Evolutionary conservation across 148 eudicot genomes (phyloP).

Genomic region (Fagopyrum esculentum): DNA sequence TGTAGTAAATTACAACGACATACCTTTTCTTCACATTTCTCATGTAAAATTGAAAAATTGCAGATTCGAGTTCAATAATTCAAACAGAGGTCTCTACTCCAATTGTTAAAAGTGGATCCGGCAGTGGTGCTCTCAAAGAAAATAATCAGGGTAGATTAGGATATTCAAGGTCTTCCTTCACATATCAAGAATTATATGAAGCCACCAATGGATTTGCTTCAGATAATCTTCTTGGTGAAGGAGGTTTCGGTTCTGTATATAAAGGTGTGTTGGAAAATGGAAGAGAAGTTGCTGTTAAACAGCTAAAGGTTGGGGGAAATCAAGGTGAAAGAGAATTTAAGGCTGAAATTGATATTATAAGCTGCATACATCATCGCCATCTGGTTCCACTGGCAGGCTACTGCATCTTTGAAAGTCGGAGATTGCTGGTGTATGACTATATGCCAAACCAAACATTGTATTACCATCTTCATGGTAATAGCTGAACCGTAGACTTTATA

Average conservation of each 20-base stretch:
- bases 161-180: slow-evolving; percentile 52
- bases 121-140: slow-evolving; percentile 23
- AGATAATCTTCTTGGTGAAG: slow-evolving; percentile 60
- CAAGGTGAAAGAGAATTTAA: slow-evolving; percentile 68
- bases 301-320: slow-evolving; percentile 51
- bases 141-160: slow-evolving; percentile 39
- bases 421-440: slow-evolving; percentile 69
- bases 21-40: background rate
- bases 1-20: background rate
- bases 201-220: slow-evolving; percentile 56
- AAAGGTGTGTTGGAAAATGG: slow-evolving; percentile 59
- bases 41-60: slow-evolving; percentile 2
- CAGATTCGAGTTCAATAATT: slow-evolving; percentile 35
- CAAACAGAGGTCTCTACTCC: slow-evolving; percentile 31
- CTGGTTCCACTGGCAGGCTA: slow-evolving; percentile 75
- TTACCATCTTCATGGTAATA: slow-evolving; percentile 68
- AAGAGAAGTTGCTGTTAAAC: slow-evolving; percentile 55
- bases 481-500: slow-evolving; percentile 10
- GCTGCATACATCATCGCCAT: slow-evolving; percentile 66
- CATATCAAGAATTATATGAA: slow-evolving; percentile 44
- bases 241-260: slow-evolving; percentile 68
- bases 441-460: slow-evolving; percentile 63
- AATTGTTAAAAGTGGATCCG: slow-evolving; percentile 30
- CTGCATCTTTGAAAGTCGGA: slow-evolving; percentile 47
- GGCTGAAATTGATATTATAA: slow-evolving; percentile 70